These are phyloP conservation scores for Kodamaea restingae DNA, from an alignment of 805 yeast species.

Conservation along the genomic window DNA sequence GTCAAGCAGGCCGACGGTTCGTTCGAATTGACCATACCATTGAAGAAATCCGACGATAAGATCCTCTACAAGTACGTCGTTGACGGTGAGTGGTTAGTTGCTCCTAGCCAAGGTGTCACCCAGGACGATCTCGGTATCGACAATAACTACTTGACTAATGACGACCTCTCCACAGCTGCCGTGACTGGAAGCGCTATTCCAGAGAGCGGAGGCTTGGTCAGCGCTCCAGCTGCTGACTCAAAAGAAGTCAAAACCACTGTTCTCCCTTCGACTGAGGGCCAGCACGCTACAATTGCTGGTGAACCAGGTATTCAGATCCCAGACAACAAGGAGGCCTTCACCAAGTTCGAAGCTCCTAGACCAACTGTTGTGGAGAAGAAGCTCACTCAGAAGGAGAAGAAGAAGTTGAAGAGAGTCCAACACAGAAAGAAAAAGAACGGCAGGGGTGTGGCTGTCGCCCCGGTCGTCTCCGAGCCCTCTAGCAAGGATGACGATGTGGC, in stretches of 20 bases:
- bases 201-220: slow-evolving; percentile 29
- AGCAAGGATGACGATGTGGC: slow-evolving; percentile 8
- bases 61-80: slow-evolving; percentile 60
- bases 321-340: slow-evolving; percentile 55
- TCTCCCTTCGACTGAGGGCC: slow-evolving; percentile 42
- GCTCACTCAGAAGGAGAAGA: slow-evolving; percentile 51
- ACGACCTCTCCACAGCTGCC: slow-evolving; percentile 20
- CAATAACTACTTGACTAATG: slow-evolving; percentile 45
- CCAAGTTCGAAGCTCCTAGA: slow-evolving; percentile 45
- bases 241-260: slow-evolving; percentile 33
- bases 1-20: slow-evolving; percentile 59
- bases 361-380: slow-evolving; percentile 45
- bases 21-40: slow-evolving; percentile 57
- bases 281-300: slow-evolving; percentile 45
- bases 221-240: slow-evolving; percentile 8
- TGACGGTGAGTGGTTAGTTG: slow-evolving; percentile 61
- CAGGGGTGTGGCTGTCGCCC: slow-evolving; percentile 10
- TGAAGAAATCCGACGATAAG: slow-evolving; percentile 34
- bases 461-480: slow-evolving; percentile 4
- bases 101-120: slow-evolving; percentile 36
- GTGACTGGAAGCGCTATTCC: slow-evolving; percentile 26
- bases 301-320: slow-evolving; percentile 78
- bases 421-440: slow-evolving; percentile 37
- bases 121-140: slow-evolving; percentile 48
- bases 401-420: slow-evolving; percentile 41